Percentiles rank a stretch among this genome's conserved stretches.
Evolutionary conservation across 768 basidiomycete genomes (phyloP).

Genomic region (Pleurotus eryngii): DNA sequence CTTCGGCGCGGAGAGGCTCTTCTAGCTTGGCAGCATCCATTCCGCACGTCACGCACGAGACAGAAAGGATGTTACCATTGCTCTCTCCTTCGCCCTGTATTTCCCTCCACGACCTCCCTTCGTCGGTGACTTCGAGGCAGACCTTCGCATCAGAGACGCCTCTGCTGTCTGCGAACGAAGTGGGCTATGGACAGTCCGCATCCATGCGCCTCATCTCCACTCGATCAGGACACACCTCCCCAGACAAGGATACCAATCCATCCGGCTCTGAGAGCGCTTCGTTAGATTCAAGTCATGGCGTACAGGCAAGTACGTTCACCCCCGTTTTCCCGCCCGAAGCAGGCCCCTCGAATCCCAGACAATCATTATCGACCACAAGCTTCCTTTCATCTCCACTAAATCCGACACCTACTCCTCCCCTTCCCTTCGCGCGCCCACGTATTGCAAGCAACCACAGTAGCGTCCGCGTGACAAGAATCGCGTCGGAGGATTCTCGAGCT

Average conservation of each 20-base stretch:
- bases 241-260: neutral
- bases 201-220: constrained; percentile 2
- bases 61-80: constrained; percentile 4
- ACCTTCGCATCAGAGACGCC: constrained; percentile 3
- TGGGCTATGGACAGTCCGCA: constrained; percentile 4
- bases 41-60: constrained; percentile 8
- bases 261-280: constrained; percentile 1
- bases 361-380: constrained; percentile 1
- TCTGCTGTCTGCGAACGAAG: neutral
- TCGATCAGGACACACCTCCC: neutral
- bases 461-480: constrained; percentile 4
- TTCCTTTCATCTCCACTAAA: constrained; percentile 3
- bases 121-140: constrained; percentile 6
- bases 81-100: neutral
- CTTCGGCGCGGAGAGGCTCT: neutral
- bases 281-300: neutral
- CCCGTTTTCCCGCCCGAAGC: neutral
- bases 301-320: neutral
- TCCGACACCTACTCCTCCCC: neutral
- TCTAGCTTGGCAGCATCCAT: constrained; percentile 3
- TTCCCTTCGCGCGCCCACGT: neutral
- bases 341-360: constrained; percentile 1
- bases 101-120: neutral
- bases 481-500: constrained; percentile 4
- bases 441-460: constrained; percentile 1